Percentiles rank a stretch among this genome's conserved stretches.
phyloP scores from a whole-genome alignment of 257 asterid species.

The Ocimum tenuiflorum region DNA sequence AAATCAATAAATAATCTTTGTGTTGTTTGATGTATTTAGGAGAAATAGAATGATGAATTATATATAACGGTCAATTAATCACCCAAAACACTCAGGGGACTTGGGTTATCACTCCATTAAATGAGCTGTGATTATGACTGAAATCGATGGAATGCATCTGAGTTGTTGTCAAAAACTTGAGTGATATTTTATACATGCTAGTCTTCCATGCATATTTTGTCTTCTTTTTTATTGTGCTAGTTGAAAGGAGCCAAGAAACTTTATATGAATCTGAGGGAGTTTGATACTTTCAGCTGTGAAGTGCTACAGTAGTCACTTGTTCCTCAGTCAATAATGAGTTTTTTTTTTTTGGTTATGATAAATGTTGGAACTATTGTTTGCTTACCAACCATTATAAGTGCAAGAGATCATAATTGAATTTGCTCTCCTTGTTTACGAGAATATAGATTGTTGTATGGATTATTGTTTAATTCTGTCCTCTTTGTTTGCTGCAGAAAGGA shows the following conservation, averaged over 20 bases:
- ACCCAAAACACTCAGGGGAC: no score
- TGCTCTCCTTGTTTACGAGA: not conserved
- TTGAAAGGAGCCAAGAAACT: not conserved
- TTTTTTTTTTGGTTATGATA: no score
- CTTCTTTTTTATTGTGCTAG: not conserved
- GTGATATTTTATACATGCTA: not conserved
- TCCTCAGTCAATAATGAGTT: not conserved
- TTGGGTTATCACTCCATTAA: no score
- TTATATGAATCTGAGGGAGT: not conserved
- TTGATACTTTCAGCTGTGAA: not conserved
- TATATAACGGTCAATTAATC: no score
- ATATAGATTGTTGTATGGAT: not conserved
- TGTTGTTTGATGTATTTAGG: no score
- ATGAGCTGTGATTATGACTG: not conserved
- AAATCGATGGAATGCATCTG: not conserved
- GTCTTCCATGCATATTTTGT: not conserved
- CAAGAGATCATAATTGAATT: not conserved
- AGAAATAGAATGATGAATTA: no score
- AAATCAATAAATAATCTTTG: no score
- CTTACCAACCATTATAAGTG: not conserved
- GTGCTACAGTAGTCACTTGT: not conserved
- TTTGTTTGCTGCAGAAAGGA: constrained; percentile 45
- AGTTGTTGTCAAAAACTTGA: not conserved
- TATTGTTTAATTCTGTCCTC: not conserved
- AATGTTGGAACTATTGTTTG: not conserved